These are phyloP conservation scores for Stropharia rugosoannulata DNA, from an alignment of 768 basidiomycete genomes.

Conservation along the genomic window DNA sequence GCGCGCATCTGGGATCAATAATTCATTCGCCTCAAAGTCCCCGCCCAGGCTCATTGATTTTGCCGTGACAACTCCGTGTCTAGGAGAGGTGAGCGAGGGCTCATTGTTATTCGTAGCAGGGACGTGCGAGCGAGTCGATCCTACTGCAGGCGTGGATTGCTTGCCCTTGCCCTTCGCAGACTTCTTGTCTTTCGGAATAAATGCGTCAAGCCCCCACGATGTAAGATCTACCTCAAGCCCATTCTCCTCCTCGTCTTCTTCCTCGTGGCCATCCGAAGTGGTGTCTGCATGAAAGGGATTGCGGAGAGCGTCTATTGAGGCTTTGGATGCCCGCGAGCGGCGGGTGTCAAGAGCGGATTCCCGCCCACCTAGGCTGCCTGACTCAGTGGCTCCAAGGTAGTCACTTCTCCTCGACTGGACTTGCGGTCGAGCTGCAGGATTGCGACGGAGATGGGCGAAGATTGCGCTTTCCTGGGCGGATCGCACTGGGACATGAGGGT, in stretches of 20 bases:
- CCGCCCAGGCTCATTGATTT: slow-evolving; percentile 69
- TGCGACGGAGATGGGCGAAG: slow-evolving; percentile 73
- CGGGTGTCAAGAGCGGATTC: slow-evolving; percentile 49
- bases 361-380: slow-evolving; percentile 40
- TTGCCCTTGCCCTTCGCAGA: slow-evolving; percentile 43
- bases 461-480: slow-evolving; percentile 85
- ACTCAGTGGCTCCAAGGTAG: slow-evolving; percentile 66
- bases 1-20: slow-evolving; percentile 13
- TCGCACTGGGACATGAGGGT: slow-evolving; percentile 57
- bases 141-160: slow-evolving; percentile 35
- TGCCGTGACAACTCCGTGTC: slow-evolving; percentile 40
- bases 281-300: slow-evolving; percentile 78
- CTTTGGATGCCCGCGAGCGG: slow-evolving; percentile 53
- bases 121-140: slow-evolving; percentile 41
- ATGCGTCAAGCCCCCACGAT: slow-evolving; percentile 82
- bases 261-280: slow-evolving; percentile 52
- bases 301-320: slow-evolving; percentile 60
- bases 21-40: slow-evolving; percentile 46
- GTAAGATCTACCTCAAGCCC: slow-evolving; percentile 75
- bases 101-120: slow-evolving; percentile 44
- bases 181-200: slow-evolving; percentile 69
- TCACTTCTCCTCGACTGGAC: slow-evolving; percentile 53
- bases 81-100: slow-evolving; percentile 25
- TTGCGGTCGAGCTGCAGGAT: slow-evolving; percentile 45
- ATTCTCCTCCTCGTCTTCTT: slow-evolving; percentile 33